Conservation (phyloP, 345 rosid genomes). For the Rhodamnia argentea region DNA sequence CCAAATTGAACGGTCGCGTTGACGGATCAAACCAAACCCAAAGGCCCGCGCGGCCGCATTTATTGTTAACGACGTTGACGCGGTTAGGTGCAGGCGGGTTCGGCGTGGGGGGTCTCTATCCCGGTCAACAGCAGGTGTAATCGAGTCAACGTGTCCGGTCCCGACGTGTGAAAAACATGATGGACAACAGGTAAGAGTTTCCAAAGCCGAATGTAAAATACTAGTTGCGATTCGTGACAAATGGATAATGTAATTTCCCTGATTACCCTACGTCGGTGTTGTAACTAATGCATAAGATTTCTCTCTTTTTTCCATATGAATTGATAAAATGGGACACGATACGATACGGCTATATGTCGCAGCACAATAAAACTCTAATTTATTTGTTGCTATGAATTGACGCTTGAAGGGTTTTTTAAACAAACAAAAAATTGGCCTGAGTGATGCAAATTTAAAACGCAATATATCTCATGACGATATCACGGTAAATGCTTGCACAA, state of each 20-base stretch:
- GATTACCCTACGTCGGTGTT: neutral
- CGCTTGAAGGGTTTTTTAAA: neutral
- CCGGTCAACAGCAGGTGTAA: too few relatives aligned
- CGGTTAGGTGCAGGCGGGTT: neutral
- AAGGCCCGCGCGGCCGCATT: neutral
- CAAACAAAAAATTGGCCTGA: neutral
- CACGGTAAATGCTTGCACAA: accelerated
- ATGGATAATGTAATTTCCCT: neutral
- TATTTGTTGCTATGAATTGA: neutral
- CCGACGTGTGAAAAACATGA: neutral
- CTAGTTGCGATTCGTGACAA: neutral
- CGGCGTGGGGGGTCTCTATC: too few relatives aligned
- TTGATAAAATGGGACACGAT: neutral
- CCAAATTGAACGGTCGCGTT: neutral
- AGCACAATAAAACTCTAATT: neutral
- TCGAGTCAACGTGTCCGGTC: neutral
- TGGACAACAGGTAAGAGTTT: neutral
- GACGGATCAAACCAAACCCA: neutral
- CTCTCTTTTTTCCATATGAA: neutral
- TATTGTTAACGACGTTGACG: neutral
- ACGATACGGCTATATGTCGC: neutral
- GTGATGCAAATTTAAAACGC: neutral
- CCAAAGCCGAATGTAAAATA: neutral
- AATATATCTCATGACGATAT: neutral
- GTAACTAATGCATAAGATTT: neutral